These are phyloP conservation scores for Epithemia pelagica DNA, from an alignment of 108 stramenopile species.

Conservation along the genomic window DNA sequence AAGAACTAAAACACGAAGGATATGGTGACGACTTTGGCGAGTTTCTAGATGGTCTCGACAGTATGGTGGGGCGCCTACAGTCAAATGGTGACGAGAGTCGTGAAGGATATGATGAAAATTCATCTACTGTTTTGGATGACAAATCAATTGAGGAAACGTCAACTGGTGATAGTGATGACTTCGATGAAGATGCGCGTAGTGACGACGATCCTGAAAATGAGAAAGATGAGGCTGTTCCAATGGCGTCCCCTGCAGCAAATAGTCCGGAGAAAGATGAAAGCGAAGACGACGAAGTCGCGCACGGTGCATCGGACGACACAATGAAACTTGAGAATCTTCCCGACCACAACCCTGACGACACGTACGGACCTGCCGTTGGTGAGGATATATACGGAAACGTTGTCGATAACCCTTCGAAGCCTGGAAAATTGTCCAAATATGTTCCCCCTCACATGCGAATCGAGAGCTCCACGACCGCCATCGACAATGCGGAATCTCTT, in stretches of 20 bases:
- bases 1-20: slow-evolving; percentile 60
- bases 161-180: not conserved
- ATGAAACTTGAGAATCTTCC: not conserved
- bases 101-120: slow-evolving; percentile 42
- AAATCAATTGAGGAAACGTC: too few species aligned
- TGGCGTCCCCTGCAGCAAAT: slow-evolving; percentile 22
- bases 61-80: slow-evolving; percentile 47
- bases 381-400: slow-evolving; percentile 94
- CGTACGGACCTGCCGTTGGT: slow-evolving; percentile 75
- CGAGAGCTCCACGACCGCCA: slow-evolving; percentile 9
- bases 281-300: slow-evolving; percentile 1
- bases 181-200: slow-evolving; percentile 12
- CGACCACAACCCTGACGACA: slow-evolving; percentile 30
- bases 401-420: slow-evolving; percentile 26
- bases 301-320: slow-evolving; percentile 3
- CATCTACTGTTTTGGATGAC: slow-evolving; percentile 71
- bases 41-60: slow-evolving; percentile 64
- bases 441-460: slow-evolving; percentile 81
- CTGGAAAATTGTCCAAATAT: slow-evolving; percentile 45
- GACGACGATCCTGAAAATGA: slow-evolving; percentile 10
- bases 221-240: slow-evolving; percentile 27
- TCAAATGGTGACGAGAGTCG: slow-evolving; percentile 38
- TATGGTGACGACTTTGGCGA: slow-evolving; percentile 81
- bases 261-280: slow-evolving; percentile 2
- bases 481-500: slow-evolving; percentile 19